phyloP scores from a whole-genome alignment of 495 filamentous ascomycete genomes.

The Aspergillus homomorphus region DNA sequence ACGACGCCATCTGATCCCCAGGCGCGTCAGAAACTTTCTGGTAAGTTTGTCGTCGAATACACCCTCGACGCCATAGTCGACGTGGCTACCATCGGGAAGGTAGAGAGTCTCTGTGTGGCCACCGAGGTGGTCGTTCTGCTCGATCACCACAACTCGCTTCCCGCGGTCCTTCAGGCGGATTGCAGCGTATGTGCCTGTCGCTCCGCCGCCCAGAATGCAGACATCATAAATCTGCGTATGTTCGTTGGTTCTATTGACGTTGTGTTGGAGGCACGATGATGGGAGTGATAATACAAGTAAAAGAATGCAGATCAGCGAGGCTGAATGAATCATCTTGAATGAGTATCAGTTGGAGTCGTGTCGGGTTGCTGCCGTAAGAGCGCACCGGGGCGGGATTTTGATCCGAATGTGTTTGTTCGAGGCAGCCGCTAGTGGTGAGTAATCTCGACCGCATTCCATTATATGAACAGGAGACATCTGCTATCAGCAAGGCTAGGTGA shows the following conservation, averaged over 20 bases:
- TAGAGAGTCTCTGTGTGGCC: conserved; percentile 50
- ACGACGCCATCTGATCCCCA: conserved; percentile 30
- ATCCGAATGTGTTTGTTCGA: too few species aligned
- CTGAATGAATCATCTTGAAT: not conserved
- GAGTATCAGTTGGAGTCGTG: not conserved
- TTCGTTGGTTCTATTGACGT: not conserved
- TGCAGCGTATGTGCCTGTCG: conserved; percentile 45
- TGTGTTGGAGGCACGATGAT: not conserved
- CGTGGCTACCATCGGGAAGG: conserved; percentile 32
- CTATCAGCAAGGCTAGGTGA: too few species aligned
- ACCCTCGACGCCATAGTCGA: conserved; percentile 45
- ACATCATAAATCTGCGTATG: conserved; percentile 36
- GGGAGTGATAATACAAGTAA: not conserved
- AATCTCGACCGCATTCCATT: too few species aligned
- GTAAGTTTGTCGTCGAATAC: conserved; percentile 39
- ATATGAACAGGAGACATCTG: too few species aligned
- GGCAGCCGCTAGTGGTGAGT: too few species aligned
- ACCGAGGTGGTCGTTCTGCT: conserved; percentile 40
- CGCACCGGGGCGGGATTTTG: too few species aligned
- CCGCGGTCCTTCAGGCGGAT: conserved; percentile 37
- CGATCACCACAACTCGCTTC: conserved; percentile 44
- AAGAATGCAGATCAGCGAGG: not conserved
- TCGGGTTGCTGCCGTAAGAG: not conserved
- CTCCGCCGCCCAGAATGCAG: conserved; percentile 49
- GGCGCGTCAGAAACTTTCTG: conserved; percentile 36